Conservation (phyloP, 2,329 filamentous ascomycete species). For the Nemania bipapillata region DNA sequence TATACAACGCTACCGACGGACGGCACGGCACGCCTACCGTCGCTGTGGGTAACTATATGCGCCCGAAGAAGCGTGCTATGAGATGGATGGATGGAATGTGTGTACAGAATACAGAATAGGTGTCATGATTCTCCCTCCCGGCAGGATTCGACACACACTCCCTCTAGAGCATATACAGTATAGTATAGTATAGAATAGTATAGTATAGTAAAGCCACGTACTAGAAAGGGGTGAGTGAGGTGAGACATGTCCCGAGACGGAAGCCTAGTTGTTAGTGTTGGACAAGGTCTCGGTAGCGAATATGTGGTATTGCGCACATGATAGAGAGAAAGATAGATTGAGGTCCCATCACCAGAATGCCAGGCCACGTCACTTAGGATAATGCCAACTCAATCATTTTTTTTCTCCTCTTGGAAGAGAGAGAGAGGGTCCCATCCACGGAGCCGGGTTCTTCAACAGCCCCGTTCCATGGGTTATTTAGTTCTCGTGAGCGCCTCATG, state of each 20-base stretch:
- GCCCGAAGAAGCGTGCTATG: neutral
- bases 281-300: neutral
- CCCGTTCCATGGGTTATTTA: neutral
- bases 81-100: no score
- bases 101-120: no score
- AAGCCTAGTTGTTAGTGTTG: no score
- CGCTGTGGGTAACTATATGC: conserved; percentile 1
- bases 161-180: neutral
- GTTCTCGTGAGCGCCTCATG: conserved; percentile 17
- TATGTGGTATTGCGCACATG: neutral
- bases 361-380: neutral
- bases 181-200: neutral
- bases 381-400: neutral
- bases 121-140: no score
- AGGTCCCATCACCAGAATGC: neutral
- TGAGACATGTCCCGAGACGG: neutral
- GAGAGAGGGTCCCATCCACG: neutral
- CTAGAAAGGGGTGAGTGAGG: neutral
- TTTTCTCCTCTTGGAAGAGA: neutral
- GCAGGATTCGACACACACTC: neutral
- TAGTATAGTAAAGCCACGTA: neutral
- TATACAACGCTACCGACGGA: neutral
- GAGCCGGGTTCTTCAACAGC: neutral
- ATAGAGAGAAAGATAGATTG: neutral
- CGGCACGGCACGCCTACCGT: conserved; percentile 30